Conservation (phyloP, 1,139 yeast genomes). For the Scheffersomyces titani region DNA sequence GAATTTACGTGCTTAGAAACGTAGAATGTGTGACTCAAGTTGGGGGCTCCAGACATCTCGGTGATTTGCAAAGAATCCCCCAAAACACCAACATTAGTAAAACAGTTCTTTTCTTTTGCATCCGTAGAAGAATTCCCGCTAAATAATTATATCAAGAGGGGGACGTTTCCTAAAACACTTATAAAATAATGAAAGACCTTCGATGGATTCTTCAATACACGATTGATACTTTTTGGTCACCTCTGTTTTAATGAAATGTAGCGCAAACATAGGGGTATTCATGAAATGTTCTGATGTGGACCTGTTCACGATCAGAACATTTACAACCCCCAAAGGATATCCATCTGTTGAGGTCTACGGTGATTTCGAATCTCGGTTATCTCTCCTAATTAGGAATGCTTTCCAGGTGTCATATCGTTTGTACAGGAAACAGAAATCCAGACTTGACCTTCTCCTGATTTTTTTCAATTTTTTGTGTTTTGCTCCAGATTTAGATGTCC, state of each 20-base stretch:
- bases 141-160: not conserved
- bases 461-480: not conserved
- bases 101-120: not conserved
- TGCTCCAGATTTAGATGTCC: not conserved
- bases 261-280: not conserved
- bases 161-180: not conserved
- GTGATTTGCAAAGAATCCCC: not conserved
- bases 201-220: not conserved
- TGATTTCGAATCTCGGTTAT: not conserved
- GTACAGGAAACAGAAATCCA: not conserved
- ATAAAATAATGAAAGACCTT: not conserved
- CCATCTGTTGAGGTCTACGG: not conserved
- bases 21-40: not conserved
- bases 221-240: not conserved
- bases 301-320: not conserved
- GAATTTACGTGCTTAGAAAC: no score
- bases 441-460: not conserved
- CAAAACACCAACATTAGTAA: not conserved
- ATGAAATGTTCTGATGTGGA: not conserved
- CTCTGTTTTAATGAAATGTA: no score
- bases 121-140: not conserved
- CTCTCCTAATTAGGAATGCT: not conserved
- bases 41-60: not conserved
- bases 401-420: not conserved
- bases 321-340: not conserved